Evolutionary conservation across 1,139 yeast species (phyloP), one percentile per base, ranked within the genome.

Genomic region (Scheffersomyces insectosa): DNA sequence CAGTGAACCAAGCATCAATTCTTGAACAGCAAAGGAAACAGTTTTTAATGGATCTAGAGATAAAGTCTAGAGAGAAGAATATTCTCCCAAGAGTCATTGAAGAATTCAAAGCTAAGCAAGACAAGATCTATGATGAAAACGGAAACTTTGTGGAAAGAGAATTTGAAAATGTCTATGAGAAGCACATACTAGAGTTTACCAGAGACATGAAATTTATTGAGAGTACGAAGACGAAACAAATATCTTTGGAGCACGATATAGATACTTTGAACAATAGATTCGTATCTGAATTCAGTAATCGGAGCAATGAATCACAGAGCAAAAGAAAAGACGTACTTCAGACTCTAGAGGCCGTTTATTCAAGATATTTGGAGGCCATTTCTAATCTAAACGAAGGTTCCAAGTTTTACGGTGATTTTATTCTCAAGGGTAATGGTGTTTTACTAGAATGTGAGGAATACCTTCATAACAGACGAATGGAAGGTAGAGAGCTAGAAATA

Each of bases 321-420:
- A 63, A 67, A 23, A 65, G 91, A 29, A 79, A 76, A 42, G 66
- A 68, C 28, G 76, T 77, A 1, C 62, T 87, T 36, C 83, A 80
- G 44, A 65, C 63, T 2, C 60, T 88, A 25, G 88, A 85, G 45
- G 62, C 68, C 3, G 81, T 79, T 0, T 81, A 74, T 53, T 62
- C 72, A 28, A 75, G 78, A 46, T 87, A 72, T 54, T 60, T 71
- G 35, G 89, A 83, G 52, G 67, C 88, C 6, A 61, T 76, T 15
- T 66, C 74, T 13, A 86, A 88, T 54, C 60, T 89, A 33, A 76
- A 77, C 33, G 88, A 86, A 52, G 97, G 96, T 0, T 58, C 80
- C 0, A 74, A 75, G 43, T 90, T 89, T 59, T 90, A 90, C 63
- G 73, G 73, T 40, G 85, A 83, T 43, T 79, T 88, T 46, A 66